phyloP scores from a whole-genome alignment of 192 early-diverging fungal species.

The Haplosporangium gracile region DNA sequence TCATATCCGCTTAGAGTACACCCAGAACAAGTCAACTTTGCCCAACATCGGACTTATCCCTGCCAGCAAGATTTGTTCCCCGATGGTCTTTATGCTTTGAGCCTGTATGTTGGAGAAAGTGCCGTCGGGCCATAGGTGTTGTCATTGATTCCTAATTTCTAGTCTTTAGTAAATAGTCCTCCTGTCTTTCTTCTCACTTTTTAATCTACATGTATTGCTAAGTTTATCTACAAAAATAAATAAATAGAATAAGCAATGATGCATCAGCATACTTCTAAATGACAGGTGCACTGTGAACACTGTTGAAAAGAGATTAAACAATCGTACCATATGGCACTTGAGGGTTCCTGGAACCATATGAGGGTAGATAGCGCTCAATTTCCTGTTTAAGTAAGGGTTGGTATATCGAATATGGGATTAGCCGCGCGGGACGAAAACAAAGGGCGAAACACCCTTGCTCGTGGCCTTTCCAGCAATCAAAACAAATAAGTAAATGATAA shows the following conservation, averaged over 20 bases:
- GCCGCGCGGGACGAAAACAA: not conserved
- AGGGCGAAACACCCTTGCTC: not conserved
- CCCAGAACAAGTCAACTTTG: no score
- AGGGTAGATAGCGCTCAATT: conserved; percentile 51
- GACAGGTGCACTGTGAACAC: not conserved
- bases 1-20: no score
- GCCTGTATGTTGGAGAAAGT: no score
- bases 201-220: not conserved
- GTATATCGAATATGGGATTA: not conserved
- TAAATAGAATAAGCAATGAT: not conserved
- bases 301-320: not conserved
- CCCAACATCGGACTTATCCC: no score
- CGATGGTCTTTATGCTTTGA: no score
- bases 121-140: no score
- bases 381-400: conserved; percentile 16
- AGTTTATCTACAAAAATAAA: conserved; percentile 7
- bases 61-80: no score
- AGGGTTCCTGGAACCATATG: conserved; percentile 33
- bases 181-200: no score
- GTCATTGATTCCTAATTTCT: no score
- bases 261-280: not conserved
- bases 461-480: not conserved
- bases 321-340: conserved; percentile 43
- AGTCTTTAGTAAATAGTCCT: no score
- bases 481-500: not conserved